Conservation (phyloP, 2,329 filamentous ascomycete genomes). For the Sphaerulina populicola region DNA sequence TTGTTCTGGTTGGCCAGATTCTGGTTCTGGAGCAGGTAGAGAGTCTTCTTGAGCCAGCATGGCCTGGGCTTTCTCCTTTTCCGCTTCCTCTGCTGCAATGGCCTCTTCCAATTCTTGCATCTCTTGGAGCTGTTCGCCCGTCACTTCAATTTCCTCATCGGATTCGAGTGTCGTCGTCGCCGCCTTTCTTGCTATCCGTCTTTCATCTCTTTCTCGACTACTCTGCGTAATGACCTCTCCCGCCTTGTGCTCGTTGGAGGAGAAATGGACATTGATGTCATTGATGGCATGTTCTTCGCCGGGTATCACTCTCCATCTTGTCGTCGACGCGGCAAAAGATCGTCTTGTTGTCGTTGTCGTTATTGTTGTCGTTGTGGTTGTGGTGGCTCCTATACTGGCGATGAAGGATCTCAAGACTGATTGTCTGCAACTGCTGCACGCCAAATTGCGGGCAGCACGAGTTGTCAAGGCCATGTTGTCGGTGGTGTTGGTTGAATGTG, state of each 20-base stretch:
- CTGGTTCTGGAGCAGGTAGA: neutral
- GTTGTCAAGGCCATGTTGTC: conserved; percentile 16
- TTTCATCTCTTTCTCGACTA: neutral
- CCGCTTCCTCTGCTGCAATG: neutral
- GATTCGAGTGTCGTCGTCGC: neutral
- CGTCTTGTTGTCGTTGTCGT: neutral
- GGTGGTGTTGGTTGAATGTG: neutral
- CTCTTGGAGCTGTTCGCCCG: conserved; percentile 4
- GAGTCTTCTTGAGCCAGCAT: neutral
- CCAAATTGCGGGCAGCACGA: conserved; percentile 11
- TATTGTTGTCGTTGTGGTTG: neutral
- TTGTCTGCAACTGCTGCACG: conserved; percentile 23
- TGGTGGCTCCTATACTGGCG: conserved; percentile 22
- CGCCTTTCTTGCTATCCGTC: neutral
- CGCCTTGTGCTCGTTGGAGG: neutral
- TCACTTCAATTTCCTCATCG: conserved; percentile 1
- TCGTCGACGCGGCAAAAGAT: conserved; percentile 19
- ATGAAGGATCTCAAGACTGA: conserved; percentile 28
- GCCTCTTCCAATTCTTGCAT: conserved; percentile 8
- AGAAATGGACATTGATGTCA: conserved; percentile 18
- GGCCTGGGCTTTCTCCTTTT: neutral
- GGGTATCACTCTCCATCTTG: conserved; percentile 15
- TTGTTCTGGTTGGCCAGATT: neutral
- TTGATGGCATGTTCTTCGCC: conserved; percentile 18
- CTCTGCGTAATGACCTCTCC: neutral